Base-by-base conservation (phyloP, 1,139 yeast genomes). In the Hansenula anomala region DNA sequence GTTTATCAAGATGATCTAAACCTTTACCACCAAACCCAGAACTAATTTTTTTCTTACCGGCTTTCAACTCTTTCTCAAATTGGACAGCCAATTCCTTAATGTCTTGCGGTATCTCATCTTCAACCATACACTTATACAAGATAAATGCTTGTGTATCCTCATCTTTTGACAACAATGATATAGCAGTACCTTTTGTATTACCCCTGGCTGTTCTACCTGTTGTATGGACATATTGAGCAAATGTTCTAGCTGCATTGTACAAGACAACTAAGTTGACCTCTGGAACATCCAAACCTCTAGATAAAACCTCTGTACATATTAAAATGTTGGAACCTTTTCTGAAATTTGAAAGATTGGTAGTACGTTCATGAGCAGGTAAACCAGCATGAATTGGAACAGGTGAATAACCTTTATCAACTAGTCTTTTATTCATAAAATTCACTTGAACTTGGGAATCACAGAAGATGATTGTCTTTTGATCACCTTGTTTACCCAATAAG, bases 151-250 rank as follows among this genome's bases (percentile, higher is more conserved):
- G 73, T 31, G 88, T 64, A 32, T 78, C 88, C 54, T 92, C 95
- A 16, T 66, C 66, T 0, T 73, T 66, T 1, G 78, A 64, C 3
- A 94, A 69, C 49, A 92, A 77, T 0, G 97, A 85, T 2, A 85
- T 65, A 0, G 97, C 96, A 1, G 75, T 72, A 0, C 98, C 98
- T 18, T 48, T 62, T 1, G 60, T 58, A 31, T 72, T 71, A 1
- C 97, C 98, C 44, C 99, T 70, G 0, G 97, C 99, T 0, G 99
- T 94, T 47, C 99, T 69, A 0, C 99, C 99, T 0, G 90, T 96
- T 23, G 98, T 71, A 61, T 92, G 99, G 7, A 94, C 95, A 55
- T 92, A 92, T 58, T 94, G 98, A 46, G 95, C 97, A 73, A 90
- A 75, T 47, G 92, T 96, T 47, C 75, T 85, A 0, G 97, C 96